A percentile compares a stretch with the other conserved stretches of the same genome.
phyloP scores from a whole-genome alignment of 495 filamentous ascomycete genomes.

The Penicillium malachiteum region DNA sequence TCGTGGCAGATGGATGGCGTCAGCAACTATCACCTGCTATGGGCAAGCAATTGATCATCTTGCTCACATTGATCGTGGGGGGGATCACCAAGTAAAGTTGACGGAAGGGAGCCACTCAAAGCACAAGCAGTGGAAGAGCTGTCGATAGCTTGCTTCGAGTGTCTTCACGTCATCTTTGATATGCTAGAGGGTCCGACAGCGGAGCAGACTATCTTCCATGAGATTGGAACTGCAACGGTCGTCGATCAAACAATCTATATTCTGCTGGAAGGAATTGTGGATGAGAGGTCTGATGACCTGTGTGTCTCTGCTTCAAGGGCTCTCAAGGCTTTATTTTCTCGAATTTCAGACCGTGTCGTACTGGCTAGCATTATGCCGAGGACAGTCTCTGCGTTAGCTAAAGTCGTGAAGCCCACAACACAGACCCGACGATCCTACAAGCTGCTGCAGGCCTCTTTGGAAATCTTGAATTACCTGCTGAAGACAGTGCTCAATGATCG shows the following conservation, averaged over 20 bases:
- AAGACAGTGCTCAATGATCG: conserved; percentile 64
- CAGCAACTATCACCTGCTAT: conserved; percentile 62
- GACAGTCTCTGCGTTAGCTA: conserved; percentile 78
- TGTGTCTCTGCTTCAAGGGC: conserved; percentile 66
- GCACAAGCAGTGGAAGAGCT: conserved; percentile 64
- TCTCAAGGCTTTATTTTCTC: conserved; percentile 59
- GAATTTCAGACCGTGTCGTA: conserved; percentile 66
- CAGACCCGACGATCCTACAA: conserved; percentile 62
- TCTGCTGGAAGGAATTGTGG: conserved; percentile 66
- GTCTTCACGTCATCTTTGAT: conserved; percentile 53
- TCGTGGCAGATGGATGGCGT: conserved; percentile 79
- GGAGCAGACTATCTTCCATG: conserved; percentile 56
- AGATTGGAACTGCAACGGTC: conserved; percentile 58
- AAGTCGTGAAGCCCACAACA: conserved; percentile 66
- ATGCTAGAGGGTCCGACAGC: conserved; percentile 43
- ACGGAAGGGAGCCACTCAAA: conserved; percentile 31
- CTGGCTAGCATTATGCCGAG: conserved; percentile 85
- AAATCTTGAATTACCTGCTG: conserved; percentile 59
- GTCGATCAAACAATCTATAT: conserved; percentile 82
- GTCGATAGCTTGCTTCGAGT: conserved; percentile 57
- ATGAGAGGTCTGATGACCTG: conserved; percentile 58
- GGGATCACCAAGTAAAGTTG: conserved; percentile 56
- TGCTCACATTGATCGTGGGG: conserved; percentile 79
- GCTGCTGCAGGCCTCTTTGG: conserved; percentile 61
- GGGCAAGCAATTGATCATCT: conserved; percentile 78